Percentiles rank a stretch among this genome's conserved stretches.
phyloP scores from a whole-genome alignment of 1,284 basidiomycete genomes.

The Tausonia pullulans region DNA sequence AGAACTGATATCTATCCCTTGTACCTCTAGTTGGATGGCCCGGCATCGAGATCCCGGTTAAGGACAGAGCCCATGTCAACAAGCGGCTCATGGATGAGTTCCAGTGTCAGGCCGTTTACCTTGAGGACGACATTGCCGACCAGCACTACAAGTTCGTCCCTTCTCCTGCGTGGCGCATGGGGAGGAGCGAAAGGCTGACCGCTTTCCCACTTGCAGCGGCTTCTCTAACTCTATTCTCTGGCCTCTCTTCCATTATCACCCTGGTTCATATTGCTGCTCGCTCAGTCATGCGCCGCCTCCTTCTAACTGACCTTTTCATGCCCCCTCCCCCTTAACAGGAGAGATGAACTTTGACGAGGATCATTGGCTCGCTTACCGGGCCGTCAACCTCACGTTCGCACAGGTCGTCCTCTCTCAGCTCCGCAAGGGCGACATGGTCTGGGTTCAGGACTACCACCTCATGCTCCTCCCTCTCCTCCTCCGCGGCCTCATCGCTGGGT shows the following conservation, averaged over 20 bases:
- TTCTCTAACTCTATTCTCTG: constrained; percentile 99
- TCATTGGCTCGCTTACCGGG: constrained; percentile 94
- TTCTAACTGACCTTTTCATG: not conserved
- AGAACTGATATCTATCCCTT: not conserved
- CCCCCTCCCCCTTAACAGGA: constrained; percentile 36
- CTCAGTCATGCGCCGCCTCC: constrained; percentile 9
- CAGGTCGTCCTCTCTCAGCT: constrained; percentile 71
- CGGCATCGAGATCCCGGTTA: constrained; percentile 75
- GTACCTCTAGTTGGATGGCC: constrained; percentile 30
- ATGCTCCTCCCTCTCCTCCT: constrained; percentile 96
- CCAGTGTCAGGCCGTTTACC: constrained; percentile 93
- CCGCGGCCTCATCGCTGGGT: constrained; percentile 71
- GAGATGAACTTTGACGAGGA: constrained; percentile 99
- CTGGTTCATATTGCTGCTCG: constrained; percentile 27
- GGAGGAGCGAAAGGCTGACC: constrained; percentile 11
- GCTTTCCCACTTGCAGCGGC: constrained; percentile 22
- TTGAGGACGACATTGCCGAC: constrained; percentile 94
- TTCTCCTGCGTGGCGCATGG: not conserved
- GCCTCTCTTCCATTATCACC: constrained; percentile 98
- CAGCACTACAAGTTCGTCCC: constrained; percentile 68
- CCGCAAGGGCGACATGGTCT: constrained; percentile 81
- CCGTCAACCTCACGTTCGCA: constrained; percentile 92
- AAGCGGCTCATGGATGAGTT: constrained; percentile 84
- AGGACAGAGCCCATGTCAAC: constrained; percentile 76
- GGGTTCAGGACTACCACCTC: constrained; percentile 97